These are phyloP conservation scores for Phlebopus sp. DNA, from an alignment of 1,284 basidiomycete genomes.

Conservation along the genomic window DNA sequence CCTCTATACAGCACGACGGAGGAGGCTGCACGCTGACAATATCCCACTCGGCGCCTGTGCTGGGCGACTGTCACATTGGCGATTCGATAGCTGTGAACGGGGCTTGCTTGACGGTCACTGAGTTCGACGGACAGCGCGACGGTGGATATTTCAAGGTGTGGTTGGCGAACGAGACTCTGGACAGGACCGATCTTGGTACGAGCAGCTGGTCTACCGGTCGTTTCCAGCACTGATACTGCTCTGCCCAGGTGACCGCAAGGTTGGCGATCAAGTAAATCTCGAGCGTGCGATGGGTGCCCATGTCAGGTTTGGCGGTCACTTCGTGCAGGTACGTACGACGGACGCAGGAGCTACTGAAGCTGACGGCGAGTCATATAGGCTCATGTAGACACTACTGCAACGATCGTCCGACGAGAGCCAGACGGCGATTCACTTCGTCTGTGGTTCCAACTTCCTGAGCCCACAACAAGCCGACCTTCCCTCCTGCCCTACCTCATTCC, in stretches of 20 bases:
- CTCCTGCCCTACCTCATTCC: slow-evolving; percentile 84
- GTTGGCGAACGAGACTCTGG: slow-evolving; percentile 92
- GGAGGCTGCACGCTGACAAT: slow-evolving; percentile 88
- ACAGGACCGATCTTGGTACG: slow-evolving; percentile 87
- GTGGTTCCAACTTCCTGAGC: slow-evolving; percentile 71
- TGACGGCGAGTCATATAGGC: slow-evolving; percentile 58
- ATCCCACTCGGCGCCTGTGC: slow-evolving; percentile 67
- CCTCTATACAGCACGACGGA: slow-evolving; percentile 56
- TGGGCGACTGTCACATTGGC: slow-evolving; percentile 90
- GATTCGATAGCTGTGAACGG: slow-evolving; percentile 90
- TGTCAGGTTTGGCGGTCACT: slow-evolving; percentile 93
- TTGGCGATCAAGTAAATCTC: slow-evolving; percentile 85
- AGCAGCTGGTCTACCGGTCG: neutral
- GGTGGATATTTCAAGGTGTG: slow-evolving; percentile 91
- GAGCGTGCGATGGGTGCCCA: slow-evolving; percentile 95
- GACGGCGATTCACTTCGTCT: slow-evolving; percentile 90
- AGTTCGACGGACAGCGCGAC: slow-evolving; percentile 60
- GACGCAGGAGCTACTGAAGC: neutral
- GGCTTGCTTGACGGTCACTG: slow-evolving; percentile 87
- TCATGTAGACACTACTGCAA: slow-evolving; percentile 91
- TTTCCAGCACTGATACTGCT: slow-evolving; percentile 5
- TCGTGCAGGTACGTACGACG: slow-evolving; percentile 78
- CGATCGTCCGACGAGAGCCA: slow-evolving; percentile 57
- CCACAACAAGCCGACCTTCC: slow-evolving; percentile 58
- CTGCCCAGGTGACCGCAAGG: slow-evolving; percentile 65